Evolutionary conservation across 148 eudicot genomes (phyloP).

Genomic region (Rhododendron griersonianum): DNA sequence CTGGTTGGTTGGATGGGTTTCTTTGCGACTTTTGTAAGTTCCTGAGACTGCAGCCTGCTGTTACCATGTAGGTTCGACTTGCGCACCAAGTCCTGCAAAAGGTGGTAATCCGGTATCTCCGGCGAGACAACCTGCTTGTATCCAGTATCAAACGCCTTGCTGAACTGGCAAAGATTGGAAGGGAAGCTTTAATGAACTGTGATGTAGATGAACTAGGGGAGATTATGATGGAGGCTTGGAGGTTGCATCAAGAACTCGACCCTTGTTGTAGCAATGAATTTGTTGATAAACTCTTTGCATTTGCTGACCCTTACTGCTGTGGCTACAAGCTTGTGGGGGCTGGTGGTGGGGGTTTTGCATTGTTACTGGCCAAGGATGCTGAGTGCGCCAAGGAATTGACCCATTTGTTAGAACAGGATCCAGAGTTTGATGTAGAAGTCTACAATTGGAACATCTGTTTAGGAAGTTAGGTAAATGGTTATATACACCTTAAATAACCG

Average conservation of each 20-base stretch:
- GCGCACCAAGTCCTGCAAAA: slow-evolving; percentile 92
- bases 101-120: slow-evolving; percentile 83
- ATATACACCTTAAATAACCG: neutral
- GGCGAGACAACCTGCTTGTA: slow-evolving; percentile 76
- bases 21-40: neutral
- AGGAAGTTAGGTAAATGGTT: neutral
- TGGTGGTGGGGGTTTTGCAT: slow-evolving; percentile 97
- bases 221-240: slow-evolving; percentile 92
- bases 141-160: slow-evolving; percentile 95
- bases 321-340: slow-evolving; percentile 99
- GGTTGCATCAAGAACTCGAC: slow-evolving; percentile 95
- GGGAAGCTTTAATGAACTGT: slow-evolving; percentile 86
- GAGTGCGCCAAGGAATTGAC: slow-evolving; percentile 52
- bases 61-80: slow-evolving; percentile 65
- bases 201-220: slow-evolving; percentile 71
- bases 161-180: slow-evolving; percentile 83
- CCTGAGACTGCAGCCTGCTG: neutral
- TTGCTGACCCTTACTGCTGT: slow-evolving; percentile 60
- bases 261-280: slow-evolving; percentile 85
- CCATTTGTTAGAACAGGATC: slow-evolving; percentile 31
- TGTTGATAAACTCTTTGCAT: slow-evolving; percentile 73
- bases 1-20: neutral
- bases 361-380: slow-evolving; percentile 73
- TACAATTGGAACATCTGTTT: slow-evolving; percentile 68
- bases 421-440: slow-evolving; percentile 60